Evolutionary conservation across 2,329 filamentous ascomycete species (phyloP).

Genomic region (Calonectria leucothoes): DNA sequence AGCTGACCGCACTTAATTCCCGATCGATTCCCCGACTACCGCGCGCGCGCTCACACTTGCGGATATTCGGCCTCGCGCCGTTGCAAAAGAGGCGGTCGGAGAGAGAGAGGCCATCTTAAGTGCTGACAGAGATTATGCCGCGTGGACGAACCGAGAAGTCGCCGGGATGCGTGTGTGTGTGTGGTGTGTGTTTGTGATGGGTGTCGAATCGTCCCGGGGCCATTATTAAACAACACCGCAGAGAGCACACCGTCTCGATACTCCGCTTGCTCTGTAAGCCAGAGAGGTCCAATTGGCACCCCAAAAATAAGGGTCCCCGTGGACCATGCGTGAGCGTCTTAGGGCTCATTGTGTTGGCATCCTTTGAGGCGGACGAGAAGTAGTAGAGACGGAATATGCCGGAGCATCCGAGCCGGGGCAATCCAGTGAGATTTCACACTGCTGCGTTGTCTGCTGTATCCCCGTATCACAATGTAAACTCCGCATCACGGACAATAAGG

Average conservation of each 20-base stretch:
- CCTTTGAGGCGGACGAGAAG: background rate
- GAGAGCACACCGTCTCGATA: background rate
- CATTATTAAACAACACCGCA: background rate
- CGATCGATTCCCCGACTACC: background rate
- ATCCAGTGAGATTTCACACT: background rate
- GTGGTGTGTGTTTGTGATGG: background rate
- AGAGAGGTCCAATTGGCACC: background rate
- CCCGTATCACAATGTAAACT: background rate
- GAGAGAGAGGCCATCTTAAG: background rate
- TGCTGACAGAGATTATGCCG: constrained; percentile 18
- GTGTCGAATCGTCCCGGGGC: background rate
- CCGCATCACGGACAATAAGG: background rate
- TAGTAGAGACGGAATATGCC: background rate
- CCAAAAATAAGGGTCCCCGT: background rate
- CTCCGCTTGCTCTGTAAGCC: background rate
- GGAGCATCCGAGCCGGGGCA: constrained; percentile 8
- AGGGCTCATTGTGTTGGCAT: background rate
- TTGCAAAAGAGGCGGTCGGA: background rate
- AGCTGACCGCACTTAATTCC: background rate
- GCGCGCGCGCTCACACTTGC: background rate
- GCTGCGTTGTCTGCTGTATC: background rate
- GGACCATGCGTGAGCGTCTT: background rate
- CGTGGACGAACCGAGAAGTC: constrained; percentile 4
- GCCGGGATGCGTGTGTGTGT: background rate
- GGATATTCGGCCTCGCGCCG: background rate